Base-by-base conservation (phyloP, 495 filamentous ascomycete genomes). In the Podospora pseudopauciseta region DNA sequence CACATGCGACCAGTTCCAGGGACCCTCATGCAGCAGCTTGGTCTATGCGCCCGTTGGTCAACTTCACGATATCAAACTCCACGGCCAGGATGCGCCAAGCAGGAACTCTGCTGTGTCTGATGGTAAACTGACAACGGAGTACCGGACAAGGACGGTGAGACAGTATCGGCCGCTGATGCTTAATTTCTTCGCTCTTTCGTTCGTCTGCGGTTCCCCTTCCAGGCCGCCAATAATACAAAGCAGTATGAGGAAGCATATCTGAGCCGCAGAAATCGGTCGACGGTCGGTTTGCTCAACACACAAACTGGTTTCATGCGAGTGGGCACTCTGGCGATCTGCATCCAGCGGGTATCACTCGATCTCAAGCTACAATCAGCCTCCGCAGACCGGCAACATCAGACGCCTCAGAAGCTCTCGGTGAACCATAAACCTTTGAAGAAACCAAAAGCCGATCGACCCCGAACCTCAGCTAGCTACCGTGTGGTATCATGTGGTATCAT, bases 1-100 rank as follows among this genome's bases (percentile, higher is more conserved):
- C 67, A 60, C 63, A 75, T 76, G 76, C 76, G 68, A 66, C 73
- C 71, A 23, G 28, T 72, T 64, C 73, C 63, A 63, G 59, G 53
- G 65, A 65, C 68, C 58, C 64, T 72, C 66, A 69, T 73, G 69
- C 73, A 75, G 65, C 56, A 75, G 63, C 56, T 27, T 70, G 68
- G 72, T 75, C 74, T 71, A 74, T 72, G 73, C 71, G 73, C 55
- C 65, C 34, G 39, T 58, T 26, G 23, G 23, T 23, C 23, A 32
- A 63, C 60, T 53, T 63, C 66, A 74, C 74, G 66, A 74, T 68
- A 67, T 32, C 60, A 39, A 39, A 39, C 34, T 39, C 11, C 34
- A 39, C 6, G 34, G 11, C 5, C 34, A 11, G 34, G 34, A 39
- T 39, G 5, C 34, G 34, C 34, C 3, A 39, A 39, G 34, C 0